These are phyloP conservation scores for Microbotryum intermedium DNA, from an alignment of 1,284 basidiomycete genomes.

Conservation along the genomic window DNA sequence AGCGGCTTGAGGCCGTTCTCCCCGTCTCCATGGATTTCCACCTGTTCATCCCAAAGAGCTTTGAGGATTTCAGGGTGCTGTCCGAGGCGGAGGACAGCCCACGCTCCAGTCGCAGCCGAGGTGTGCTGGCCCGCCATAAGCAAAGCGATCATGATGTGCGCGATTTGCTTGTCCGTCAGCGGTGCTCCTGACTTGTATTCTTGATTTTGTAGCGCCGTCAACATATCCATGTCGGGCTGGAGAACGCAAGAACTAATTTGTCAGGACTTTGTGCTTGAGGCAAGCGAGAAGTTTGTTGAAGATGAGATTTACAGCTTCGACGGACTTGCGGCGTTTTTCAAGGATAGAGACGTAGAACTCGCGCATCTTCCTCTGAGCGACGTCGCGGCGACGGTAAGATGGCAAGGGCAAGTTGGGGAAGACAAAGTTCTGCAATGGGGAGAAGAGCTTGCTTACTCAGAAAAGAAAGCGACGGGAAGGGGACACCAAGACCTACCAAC, in stretches of 20 bases:
- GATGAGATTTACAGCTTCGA: slow-evolving; percentile 39
- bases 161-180: slow-evolving; percentile 81
- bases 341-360: slow-evolving; percentile 89
- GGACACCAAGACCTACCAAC: slow-evolving; percentile 5
- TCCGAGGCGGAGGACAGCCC: slow-evolving; percentile 89
- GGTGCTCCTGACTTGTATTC: slow-evolving; percentile 74
- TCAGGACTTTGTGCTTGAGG: background rate
- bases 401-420: slow-evolving; percentile 89
- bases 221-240: slow-evolving; percentile 81
- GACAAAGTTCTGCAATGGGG: slow-evolving; percentile 86
- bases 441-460: slow-evolving; percentile 45
- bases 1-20: slow-evolving; percentile 72
- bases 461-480: background rate
- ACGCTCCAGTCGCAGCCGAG: slow-evolving; percentile 80
- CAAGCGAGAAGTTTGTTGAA: background rate
- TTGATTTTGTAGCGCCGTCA: slow-evolving; percentile 75
- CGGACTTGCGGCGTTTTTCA: slow-evolving; percentile 57
- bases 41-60: slow-evolving; percentile 84
- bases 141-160: slow-evolving; percentile 74
- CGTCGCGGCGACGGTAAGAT: slow-evolving; percentile 77
- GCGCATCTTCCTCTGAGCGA: slow-evolving; percentile 86
- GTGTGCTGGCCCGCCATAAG: slow-evolving; percentile 91
- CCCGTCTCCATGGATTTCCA: slow-evolving; percentile 66
- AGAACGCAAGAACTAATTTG: background rate
- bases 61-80: slow-evolving; percentile 57